These are phyloP conservation scores for Rhododendron kiyosumense DNA, from an alignment of 148 eudicot genomes.

Conservation along the genomic window DNA sequence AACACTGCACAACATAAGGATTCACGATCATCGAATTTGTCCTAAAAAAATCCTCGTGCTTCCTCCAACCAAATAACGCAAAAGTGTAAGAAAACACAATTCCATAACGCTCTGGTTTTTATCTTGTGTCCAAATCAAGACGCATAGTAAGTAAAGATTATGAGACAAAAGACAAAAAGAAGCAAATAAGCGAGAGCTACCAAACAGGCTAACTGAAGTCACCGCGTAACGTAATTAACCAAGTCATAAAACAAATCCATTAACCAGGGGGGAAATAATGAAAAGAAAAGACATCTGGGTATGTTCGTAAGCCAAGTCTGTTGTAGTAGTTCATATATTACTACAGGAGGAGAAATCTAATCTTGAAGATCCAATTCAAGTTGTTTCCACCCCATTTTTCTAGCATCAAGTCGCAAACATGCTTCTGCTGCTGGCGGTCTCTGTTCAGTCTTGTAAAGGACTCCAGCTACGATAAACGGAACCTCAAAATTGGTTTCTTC, in stretches of 20 bases:
- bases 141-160: neutral
- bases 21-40: too few relatives aligned
- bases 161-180: neutral
- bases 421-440: neutral
- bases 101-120: neutral
- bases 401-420: neutral
- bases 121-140: neutral
- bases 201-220: neutral
- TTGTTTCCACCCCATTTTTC: neutral
- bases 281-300: neutral
- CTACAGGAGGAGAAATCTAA: neutral
- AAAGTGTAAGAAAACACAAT: neutral
- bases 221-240: neutral
- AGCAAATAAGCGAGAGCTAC: neutral
- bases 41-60: too few relatives aligned
- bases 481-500: too few relatives aligned
- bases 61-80: neutral
- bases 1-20: too few relatives aligned
- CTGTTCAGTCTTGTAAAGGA: neutral
- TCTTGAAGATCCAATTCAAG: neutral
- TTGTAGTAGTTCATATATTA: neutral
- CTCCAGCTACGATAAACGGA: neutral
- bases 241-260: neutral
- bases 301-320: neutral
- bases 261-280: neutral